Evolutionary conservation across 1,284 basidiomycete species (phyloP).

Genomic region (Ustilago esculenta): DNA sequence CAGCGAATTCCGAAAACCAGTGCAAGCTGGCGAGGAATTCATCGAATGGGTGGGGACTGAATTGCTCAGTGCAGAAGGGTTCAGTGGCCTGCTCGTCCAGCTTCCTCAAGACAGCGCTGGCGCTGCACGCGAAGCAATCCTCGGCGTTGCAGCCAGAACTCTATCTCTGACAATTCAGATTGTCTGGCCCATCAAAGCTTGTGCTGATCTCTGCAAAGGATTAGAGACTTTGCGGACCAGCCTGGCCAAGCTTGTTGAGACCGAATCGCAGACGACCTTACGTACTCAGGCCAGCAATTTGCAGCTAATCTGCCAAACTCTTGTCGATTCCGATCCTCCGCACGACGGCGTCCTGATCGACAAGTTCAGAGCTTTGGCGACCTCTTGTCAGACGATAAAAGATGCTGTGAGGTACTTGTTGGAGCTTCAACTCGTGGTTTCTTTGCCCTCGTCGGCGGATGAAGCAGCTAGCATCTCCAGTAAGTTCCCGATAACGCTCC

Average conservation of each 20-base stretch:
- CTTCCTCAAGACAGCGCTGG: not conserved
- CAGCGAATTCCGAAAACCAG: not conserved
- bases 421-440: slow-evolving; percentile 8
- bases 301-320: slow-evolving; percentile 21
- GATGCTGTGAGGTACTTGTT: slow-evolving; percentile 10
- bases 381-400: slow-evolving; percentile 1
- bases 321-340: not conserved
- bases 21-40: not conserved
- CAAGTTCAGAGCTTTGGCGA: slow-evolving; percentile 2
- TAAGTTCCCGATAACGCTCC: slow-evolving; percentile 5
- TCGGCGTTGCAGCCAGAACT: slow-evolving; percentile 9
- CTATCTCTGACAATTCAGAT: slow-evolving; percentile 11
- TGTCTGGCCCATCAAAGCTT: not conserved
- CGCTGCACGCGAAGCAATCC: slow-evolving; percentile 4
- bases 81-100: not conserved
- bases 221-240: slow-evolving; percentile 4
- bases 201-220: not conserved
- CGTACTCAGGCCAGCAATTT: slow-evolving; percentile 20
- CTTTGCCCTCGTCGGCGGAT: not conserved
- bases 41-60: not conserved
- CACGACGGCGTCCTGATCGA: not conserved
- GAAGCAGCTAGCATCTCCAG: slow-evolving; percentile 8
- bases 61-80: not conserved
- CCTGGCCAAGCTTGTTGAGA: slow-evolving; percentile 14
- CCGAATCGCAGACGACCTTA: slow-evolving; percentile 9